Evolutionary conservation across 1,139 yeast species (phyloP).

Genomic region (Suhomyces maxii): DNA sequence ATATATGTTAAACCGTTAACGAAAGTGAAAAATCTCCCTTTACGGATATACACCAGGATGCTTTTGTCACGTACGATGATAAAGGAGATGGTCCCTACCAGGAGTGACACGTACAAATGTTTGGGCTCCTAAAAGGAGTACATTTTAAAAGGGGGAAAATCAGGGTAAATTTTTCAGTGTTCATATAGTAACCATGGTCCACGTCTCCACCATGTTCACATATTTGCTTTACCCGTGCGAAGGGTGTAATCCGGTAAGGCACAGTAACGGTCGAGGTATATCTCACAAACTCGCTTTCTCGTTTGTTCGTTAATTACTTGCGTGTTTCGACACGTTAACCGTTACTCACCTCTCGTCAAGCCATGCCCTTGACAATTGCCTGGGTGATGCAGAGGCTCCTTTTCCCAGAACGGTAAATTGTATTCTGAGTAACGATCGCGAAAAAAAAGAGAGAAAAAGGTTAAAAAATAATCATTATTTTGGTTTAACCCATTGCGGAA

Average conservation of each 20-base stretch:
- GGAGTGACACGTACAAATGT: no score
- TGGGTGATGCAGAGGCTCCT: neutral
- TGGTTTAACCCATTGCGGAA: conserved; percentile 3
- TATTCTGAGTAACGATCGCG: neutral
- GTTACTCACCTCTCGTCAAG: neutral
- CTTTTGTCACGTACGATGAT: no score
- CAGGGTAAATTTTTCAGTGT: no score
- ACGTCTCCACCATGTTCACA: no score
- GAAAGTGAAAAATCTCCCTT: no score
- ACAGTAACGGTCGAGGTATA: neutral
- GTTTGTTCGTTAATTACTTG: neutral
- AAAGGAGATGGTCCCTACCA: no score
- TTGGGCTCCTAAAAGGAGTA: no score
- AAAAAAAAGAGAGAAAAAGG: neutral
- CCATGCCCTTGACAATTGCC: neutral
- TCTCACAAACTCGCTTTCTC: neutral
- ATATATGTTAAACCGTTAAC: no score
- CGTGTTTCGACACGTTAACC: neutral
- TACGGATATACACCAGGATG: no score
- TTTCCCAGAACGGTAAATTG: conserved; percentile 3
- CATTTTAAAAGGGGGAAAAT: no score
- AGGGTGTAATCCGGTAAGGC: neutral
- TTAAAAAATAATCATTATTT: neutral
- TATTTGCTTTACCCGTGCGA: no score
- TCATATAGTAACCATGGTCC: no score